Percentiles rank a stretch among this genome's conserved stretches.
Evolutionary conservation across 2,329 filamentous ascomycete genomes (phyloP).

Genomic region (Botrytis squamosa): DNA sequence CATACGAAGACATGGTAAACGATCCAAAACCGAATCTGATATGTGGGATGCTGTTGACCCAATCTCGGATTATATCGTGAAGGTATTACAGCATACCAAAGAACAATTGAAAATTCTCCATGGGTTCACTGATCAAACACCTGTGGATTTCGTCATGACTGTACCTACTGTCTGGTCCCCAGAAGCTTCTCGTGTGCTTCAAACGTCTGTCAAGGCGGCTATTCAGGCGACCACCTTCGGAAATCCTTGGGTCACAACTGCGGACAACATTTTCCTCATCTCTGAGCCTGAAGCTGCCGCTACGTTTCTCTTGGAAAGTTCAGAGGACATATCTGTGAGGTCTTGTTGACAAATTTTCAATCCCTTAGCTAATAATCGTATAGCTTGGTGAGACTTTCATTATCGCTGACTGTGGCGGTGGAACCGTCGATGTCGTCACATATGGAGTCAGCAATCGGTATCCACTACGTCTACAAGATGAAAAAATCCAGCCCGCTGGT

Average conservation of each 20-base stretch:
- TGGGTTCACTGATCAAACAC: slow-evolving; percentile 17
- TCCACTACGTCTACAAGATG: slow-evolving; percentile 30
- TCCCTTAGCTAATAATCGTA: slow-evolving; percentile 4
- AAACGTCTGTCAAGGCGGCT: slow-evolving; percentile 22
- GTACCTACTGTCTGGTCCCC: slow-evolving; percentile 24
- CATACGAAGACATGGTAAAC: slow-evolving; percentile 25
- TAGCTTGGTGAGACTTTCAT: slow-evolving; percentile 28
- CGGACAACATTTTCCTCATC: slow-evolving; percentile 38
- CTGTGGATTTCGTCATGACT: slow-evolving; percentile 22
- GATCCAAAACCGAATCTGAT: background rate
- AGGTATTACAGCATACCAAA: slow-evolving; percentile 26
- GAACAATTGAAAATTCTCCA: slow-evolving; percentile 22
- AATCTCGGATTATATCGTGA: slow-evolving; percentile 25
- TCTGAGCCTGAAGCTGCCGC: slow-evolving; percentile 38
- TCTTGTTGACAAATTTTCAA: background rate
- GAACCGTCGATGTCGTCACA: slow-evolving; percentile 36
- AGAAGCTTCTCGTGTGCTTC: slow-evolving; percentile 22
- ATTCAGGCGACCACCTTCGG: slow-evolving; percentile 24
- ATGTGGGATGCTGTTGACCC: slow-evolving; percentile 27
- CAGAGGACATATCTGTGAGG: slow-evolving; percentile 23
- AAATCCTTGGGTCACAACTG: slow-evolving; percentile 15
- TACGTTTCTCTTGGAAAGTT: slow-evolving; percentile 32
- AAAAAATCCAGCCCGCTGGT: slow-evolving; percentile 17
- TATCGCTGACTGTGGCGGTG: slow-evolving; percentile 35
- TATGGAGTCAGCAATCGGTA: slow-evolving; percentile 34